Percentiles rank a stretch among this genome's conserved stretches.
phyloP scores from a whole-genome alignment of 352 stramenopile genomes.

The Phytopythium aichiense region DNA sequence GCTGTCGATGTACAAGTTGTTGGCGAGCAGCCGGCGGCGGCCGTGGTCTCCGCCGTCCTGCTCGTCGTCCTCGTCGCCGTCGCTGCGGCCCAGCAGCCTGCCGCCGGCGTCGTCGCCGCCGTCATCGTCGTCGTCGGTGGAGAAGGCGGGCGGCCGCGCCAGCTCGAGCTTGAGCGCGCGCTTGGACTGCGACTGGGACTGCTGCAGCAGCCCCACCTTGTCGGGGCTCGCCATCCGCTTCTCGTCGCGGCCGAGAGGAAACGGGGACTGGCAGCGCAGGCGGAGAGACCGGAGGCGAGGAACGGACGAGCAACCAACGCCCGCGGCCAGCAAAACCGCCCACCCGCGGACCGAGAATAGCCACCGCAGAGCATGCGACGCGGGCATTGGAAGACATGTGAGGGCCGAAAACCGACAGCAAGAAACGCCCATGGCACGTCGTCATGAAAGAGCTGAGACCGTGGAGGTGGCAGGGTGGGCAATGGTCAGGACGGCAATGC shows the following conservation, averaged over 20 bases:
- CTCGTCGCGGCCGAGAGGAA: constrained; percentile 2
- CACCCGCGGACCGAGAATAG: neutral
- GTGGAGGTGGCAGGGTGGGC: neutral
- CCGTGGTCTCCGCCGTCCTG: constrained; percentile 28
- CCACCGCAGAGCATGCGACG: neutral
- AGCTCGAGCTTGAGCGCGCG: constrained; percentile 9
- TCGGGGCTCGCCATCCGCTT: neutral
- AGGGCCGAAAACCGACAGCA: neutral
- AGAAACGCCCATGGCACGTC: neutral
- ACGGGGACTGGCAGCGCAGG: neutral
- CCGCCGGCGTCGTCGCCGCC: constrained; percentile 30
- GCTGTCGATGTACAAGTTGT: constrained; percentile 72
- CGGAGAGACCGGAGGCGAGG: neutral
- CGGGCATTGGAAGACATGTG: no score
- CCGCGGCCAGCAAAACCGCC: neutral
- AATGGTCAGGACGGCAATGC: neutral
- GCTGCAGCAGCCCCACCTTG: constrained; percentile 1
- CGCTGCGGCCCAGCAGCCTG: neutral
- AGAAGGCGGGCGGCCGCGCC: constrained; percentile 1
- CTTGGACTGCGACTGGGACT: constrained; percentile 3
- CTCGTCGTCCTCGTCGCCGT: constrained; percentile 36
- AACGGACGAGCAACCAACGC: neutral
- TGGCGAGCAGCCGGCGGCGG: constrained; percentile 36
- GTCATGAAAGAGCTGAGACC: no score
- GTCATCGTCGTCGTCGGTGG: constrained; percentile 26